Conservation (phyloP, 768 basidiomycete species). For the Tulasnella sp. region DNA sequence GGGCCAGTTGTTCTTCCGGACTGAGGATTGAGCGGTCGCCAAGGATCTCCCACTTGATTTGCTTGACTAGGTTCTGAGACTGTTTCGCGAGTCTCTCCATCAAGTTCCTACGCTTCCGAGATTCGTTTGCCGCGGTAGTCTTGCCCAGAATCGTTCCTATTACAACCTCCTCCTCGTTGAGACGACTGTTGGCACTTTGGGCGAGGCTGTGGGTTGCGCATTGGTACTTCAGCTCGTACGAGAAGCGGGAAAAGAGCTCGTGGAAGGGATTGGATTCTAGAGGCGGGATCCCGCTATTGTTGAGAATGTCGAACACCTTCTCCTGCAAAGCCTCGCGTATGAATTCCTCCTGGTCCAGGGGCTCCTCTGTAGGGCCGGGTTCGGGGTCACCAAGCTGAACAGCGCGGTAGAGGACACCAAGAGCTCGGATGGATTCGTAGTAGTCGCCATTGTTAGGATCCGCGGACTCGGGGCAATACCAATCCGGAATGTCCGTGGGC, state of each 20-base stretch:
- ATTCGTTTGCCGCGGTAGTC: slow-evolving; percentile 39
- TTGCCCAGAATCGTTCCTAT: slow-evolving; percentile 69
- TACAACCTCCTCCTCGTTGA: slow-evolving; percentile 71
- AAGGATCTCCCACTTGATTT: background rate
- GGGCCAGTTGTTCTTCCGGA: background rate
- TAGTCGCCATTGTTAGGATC: slow-evolving; percentile 14
- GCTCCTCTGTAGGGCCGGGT: background rate
- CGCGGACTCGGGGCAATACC: background rate
- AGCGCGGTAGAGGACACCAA: slow-evolving; percentile 26
- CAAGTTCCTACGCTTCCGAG: background rate
- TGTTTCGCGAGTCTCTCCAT: background rate
- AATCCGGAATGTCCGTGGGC: slow-evolving; percentile 22
- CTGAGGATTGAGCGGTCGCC: background rate
- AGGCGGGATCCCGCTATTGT: background rate
- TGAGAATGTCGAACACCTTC: background rate
- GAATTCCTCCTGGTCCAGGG: background rate
- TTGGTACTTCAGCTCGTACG: slow-evolving; percentile 66
- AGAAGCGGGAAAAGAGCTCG: slow-evolving; percentile 49
- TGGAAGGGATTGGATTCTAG: background rate
- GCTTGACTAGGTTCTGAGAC: background rate
- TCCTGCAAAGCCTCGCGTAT: background rate
- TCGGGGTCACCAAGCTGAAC: background rate
- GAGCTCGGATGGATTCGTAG: slow-evolving; percentile 13
- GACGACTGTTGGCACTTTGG: slow-evolving; percentile 48
- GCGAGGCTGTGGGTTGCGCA: slow-evolving; percentile 63